Conservation (phyloP, 1,139 yeast genomes). For the Nakaseomyces uthaithaninus region DNA sequence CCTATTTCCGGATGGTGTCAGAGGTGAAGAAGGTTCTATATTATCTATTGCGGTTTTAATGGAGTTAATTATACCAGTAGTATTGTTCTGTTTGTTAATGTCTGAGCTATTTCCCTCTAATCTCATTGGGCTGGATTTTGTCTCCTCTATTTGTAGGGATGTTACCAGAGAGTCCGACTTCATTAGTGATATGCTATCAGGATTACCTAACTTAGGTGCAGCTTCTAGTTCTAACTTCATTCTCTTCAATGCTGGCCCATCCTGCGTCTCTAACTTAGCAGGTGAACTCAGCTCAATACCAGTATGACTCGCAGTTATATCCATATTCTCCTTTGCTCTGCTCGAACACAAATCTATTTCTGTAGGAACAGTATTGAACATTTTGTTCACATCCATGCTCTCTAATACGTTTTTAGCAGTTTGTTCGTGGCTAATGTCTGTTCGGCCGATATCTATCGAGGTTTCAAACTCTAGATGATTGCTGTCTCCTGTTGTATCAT, state of each 20-base stretch:
- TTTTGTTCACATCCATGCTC: constrained; percentile 20
- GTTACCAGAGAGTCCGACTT: constrained; percentile 11
- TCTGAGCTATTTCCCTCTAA: constrained; percentile 5
- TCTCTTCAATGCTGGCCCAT: constrained; percentile 18
- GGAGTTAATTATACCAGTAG: constrained; percentile 6
- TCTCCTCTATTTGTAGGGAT: constrained; percentile 13
- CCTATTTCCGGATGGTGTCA: not conserved
- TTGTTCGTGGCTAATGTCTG: not conserved
- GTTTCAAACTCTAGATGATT: constrained; percentile 6
- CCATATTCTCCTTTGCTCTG: constrained; percentile 2
- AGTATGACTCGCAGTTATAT: constrained; percentile 17
- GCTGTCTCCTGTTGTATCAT: constrained; percentile 5
- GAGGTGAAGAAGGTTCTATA: not conserved
- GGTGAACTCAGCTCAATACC: constrained; percentile 20
- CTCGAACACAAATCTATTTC: not conserved
- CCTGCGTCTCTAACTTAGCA: constrained; percentile 13
- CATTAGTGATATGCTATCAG: constrained; percentile 4
- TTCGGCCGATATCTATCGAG: constrained; percentile 8
- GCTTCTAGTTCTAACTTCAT: constrained; percentile 15
- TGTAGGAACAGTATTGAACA: constrained; percentile 12
- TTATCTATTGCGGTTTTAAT: constrained; percentile 1
- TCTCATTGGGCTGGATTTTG: constrained; percentile 18
- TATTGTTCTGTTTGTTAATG: constrained; percentile 1
- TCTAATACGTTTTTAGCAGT: constrained; percentile 12
- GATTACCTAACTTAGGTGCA: constrained; percentile 15